Evolutionary conservation across 805 yeast genomes (phyloP).

Genomic region (Myxozyma nipponensis): DNA sequence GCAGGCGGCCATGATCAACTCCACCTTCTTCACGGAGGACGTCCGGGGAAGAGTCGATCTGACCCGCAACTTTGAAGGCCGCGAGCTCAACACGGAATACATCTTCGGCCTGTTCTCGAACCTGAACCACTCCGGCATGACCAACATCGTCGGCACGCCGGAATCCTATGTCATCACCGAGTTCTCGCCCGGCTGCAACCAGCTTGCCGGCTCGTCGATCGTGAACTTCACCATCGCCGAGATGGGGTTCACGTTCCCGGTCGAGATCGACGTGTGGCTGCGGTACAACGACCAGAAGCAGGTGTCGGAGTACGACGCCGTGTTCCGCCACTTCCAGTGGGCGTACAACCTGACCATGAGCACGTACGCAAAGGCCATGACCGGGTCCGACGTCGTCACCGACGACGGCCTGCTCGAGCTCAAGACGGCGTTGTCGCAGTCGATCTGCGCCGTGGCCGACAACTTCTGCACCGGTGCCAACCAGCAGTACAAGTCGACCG

Average conservation of each 20-base stretch:
- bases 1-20: neutral
- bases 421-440: neutral
- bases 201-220: neutral
- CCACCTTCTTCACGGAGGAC: neutral
- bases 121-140: neutral
- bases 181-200: neutral
- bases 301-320: slow-evolving; percentile 2
- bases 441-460: neutral
- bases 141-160: neutral
- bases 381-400: neutral
- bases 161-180: neutral
- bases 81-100: slow-evolving; percentile 6
- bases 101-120: neutral
- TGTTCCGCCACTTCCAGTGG: neutral
- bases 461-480: slow-evolving; percentile 1
- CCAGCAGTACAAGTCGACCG: neutral
- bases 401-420: no score
- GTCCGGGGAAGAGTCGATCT: neutral
- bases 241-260: neutral
- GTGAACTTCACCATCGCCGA: neutral
- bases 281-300: neutral
- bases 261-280: slow-evolving; percentile 3
- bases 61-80: neutral
- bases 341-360: neutral
- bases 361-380: neutral